Conservation (phyloP, 495 filamentous ascomycete genomes). For the Entonaema liquescens region DNA sequence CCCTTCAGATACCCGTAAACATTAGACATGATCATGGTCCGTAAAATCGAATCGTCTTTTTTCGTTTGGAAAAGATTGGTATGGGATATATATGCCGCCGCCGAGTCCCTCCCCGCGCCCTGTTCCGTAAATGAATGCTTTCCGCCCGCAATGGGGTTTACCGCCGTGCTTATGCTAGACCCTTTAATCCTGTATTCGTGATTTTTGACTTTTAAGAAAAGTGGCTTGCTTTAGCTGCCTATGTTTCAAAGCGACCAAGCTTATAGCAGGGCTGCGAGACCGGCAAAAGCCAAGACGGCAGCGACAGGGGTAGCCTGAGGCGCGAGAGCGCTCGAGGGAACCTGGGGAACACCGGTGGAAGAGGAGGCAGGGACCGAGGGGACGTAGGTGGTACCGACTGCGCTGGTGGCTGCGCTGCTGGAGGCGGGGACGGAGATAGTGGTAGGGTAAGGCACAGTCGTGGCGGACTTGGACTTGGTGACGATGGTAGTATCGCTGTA, state of each 20-base stretch:
- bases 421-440: constrained; percentile 28
- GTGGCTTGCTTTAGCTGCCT: background rate
- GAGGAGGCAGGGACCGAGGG: constrained; percentile 9
- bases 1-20: constrained; percentile 1
- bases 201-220: background rate
- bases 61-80: background rate
- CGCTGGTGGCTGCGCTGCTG: constrained; percentile 9
- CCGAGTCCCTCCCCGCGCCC: constrained; percentile 1
- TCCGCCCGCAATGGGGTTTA: constrained; percentile 2
- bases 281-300: constrained; percentile 50
- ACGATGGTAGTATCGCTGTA: constrained; percentile 43
- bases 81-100: background rate
- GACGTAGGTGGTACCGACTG: constrained; percentile 32
- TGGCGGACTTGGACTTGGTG: constrained; percentile 30
- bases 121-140: constrained; percentile 15
- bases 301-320: constrained; percentile 41
- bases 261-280: constrained; percentile 51
- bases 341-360: constrained; percentile 15
- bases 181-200: background rate
- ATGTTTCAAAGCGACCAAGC: constrained; percentile 21
- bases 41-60: constrained; percentile 2
- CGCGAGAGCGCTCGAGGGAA: constrained; percentile 45
- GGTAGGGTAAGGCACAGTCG: constrained; percentile 45
- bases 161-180: constrained; percentile 5
- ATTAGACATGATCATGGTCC: constrained; percentile 12